These are phyloP conservation scores for Botrytis medusae DNA, from an alignment of 2,329 filamentous ascomycete genomes.

Conservation along the genomic window DNA sequence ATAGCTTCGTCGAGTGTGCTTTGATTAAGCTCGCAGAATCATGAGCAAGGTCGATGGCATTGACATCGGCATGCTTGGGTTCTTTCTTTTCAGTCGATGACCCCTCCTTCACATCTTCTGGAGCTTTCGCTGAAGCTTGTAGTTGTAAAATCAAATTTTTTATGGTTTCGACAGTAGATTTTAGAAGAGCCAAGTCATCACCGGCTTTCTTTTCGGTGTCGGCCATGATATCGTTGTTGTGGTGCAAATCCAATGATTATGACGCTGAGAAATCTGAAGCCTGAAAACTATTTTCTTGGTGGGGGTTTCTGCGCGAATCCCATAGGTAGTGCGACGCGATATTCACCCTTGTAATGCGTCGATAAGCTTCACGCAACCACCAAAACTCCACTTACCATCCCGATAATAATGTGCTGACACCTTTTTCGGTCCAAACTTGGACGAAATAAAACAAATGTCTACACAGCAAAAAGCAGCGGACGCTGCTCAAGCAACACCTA, in stretches of 20 bases:
- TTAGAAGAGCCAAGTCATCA: constrained; percentile 31
- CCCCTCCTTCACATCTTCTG: constrained; percentile 12
- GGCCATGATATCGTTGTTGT: constrained; percentile 24
- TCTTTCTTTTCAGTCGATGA: constrained; percentile 17
- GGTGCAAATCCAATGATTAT: not conserved
- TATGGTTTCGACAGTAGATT: constrained; percentile 32
- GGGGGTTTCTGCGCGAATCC: constrained; percentile 7
- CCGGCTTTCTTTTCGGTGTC: constrained; percentile 23
- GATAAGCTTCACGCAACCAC: constrained; percentile 10
- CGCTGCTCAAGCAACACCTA: constrained; percentile 52
- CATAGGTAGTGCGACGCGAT: constrained; percentile 2
- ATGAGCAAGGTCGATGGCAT: constrained; percentile 67
- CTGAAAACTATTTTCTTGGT: constrained; percentile 17
- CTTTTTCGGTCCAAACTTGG: not conserved
- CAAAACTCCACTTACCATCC: not conserved
- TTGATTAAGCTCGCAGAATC: constrained; percentile 72
- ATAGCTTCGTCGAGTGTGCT: constrained; percentile 84
- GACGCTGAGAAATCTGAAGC: not conserved
- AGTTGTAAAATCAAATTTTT: constrained; percentile 34
- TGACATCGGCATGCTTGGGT: constrained; percentile 38
- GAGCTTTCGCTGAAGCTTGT: constrained; percentile 24
- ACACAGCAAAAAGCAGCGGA: constrained; percentile 51
- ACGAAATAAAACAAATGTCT: constrained; percentile 13
- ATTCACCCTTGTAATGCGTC: not conserved
- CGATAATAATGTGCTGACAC: constrained; percentile 4